These are phyloP conservation scores for Bryoglossum gracile DNA, from an alignment of 495 filamentous ascomycete genomes.

Conservation along the genomic window DNA sequence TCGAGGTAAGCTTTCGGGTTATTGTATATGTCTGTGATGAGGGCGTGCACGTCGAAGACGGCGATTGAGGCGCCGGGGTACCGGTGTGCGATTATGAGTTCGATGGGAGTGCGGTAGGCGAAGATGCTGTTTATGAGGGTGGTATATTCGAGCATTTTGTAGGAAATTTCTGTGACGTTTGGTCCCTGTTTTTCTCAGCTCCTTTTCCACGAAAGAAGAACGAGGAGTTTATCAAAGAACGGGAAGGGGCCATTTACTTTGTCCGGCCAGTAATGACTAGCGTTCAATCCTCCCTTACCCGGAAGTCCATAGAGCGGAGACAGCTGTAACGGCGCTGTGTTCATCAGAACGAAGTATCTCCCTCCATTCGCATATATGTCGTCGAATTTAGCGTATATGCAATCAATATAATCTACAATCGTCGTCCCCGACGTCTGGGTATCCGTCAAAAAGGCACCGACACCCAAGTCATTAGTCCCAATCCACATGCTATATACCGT, in stretches of 20 bases:
- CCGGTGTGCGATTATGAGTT: conserved; percentile 41
- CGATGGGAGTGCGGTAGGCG: conserved; percentile 51
- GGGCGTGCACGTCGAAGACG: conserved; percentile 54
- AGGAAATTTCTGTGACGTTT: conserved; percentile 49
- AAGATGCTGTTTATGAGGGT: conserved; percentile 54
- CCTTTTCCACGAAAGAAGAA: too few relatives aligned
- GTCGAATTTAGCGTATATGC: conserved; percentile 53
- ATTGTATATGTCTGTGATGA: conserved; percentile 57
- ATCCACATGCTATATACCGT: conserved; percentile 73
- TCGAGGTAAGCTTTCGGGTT: conserved; percentile 52
- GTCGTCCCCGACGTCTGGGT: conserved; percentile 49
- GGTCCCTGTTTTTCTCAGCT: conserved; percentile 24
- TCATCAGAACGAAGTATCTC: conserved; percentile 62
- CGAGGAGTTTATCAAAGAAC: too few relatives aligned
- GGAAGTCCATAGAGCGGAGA: conserved; percentile 51
- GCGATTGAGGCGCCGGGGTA: conserved; percentile 56
- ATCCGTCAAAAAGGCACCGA: conserved; percentile 54
- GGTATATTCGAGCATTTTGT: conserved; percentile 56
- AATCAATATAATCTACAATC: conserved; percentile 55
- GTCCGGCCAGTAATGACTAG: conserved; percentile 51
- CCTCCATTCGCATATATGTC: conserved; percentile 55
- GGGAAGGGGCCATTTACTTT: conserved; percentile 30
- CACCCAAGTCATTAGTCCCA: conserved; percentile 70
- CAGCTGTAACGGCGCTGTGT: conserved; percentile 54
- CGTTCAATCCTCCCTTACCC: conserved; percentile 39